Base-by-base conservation (phyloP, 2,329 filamentous ascomycete genomes). In the Delphinella strobiligena region DNA sequence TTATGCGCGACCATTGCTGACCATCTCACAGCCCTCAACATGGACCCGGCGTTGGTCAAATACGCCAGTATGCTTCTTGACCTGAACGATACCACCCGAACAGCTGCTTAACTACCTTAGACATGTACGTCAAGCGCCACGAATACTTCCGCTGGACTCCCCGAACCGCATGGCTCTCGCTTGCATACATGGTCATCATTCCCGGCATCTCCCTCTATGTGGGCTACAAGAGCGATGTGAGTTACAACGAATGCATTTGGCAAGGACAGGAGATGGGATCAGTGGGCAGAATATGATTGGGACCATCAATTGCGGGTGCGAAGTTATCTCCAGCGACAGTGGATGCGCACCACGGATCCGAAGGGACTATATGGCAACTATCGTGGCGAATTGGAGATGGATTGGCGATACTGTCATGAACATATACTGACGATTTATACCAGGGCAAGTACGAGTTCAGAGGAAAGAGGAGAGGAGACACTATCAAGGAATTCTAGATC, bases 71-170 rank as follows among this genome's bases (percentile, higher is more conserved):
- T 52, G 60, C 58, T 47, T 47, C 61, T 60, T 62, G 45, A 53
- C 60, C 51, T 50, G 59, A 16, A 40, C 29, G 24, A 40, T n/a
- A 16, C 31, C 22, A 16, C 17, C 24, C 35, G 22, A n/a, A 27
- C 12, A 10, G 19, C 19, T 47, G 36, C 40, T 39, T 47, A 31
- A 49, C 39, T 15, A 30, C n/a, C 18, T 30, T 54, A 94, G 88
- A 82, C 61, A 83, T 95, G 78, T 76, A 74, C 55, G 69, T 74
- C 55, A 86, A 84, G 69, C 82, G 91, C 50, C 81, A 88, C 75
- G 86, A 86, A 67, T 94, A 85, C 75, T 98, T 96, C 75, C 76
- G 86, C 62, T 96, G 86, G 85, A 96, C 82, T 27, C 74, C 78
- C 38, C 74, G 82, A 55, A 93, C 86, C 34, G 86, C 85, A 19